Conservation (phyloP, 2,329 filamentous ascomycete species). For the Microcyclospora pomicola region DNA sequence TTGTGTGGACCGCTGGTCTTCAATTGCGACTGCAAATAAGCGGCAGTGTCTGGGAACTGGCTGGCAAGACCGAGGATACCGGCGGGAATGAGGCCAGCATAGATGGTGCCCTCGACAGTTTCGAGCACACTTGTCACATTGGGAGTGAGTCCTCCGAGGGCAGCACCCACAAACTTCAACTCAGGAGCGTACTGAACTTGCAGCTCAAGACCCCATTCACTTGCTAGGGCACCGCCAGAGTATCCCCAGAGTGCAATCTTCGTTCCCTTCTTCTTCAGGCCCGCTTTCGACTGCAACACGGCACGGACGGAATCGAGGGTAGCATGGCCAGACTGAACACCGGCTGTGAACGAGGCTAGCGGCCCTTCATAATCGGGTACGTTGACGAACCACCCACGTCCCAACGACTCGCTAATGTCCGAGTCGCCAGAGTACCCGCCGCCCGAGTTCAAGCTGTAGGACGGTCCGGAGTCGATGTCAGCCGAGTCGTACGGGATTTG, state of each 20-base stretch:
- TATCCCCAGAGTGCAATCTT: slow-evolving; percentile 39
- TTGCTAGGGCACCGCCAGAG: slow-evolving; percentile 41
- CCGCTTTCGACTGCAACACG: slow-evolving; percentile 14
- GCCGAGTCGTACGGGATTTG: slow-evolving; percentile 25
- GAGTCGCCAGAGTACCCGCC: not conserved
- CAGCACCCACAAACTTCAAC: slow-evolving; percentile 35
- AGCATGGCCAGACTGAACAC: slow-evolving; percentile 30
- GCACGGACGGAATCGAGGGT: slow-evolving; percentile 33
- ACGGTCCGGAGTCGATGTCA: slow-evolving; percentile 27
- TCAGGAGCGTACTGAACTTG: slow-evolving; percentile 41
- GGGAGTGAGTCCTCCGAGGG: slow-evolving; percentile 35
- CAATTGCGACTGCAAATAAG: slow-evolving; percentile 17
- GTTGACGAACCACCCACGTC: slow-evolving; percentile 34
- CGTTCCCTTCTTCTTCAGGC: not conserved
- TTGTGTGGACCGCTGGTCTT: slow-evolving; percentile 20
- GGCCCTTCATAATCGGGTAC: slow-evolving; percentile 34
- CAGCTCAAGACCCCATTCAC: slow-evolving; percentile 40
- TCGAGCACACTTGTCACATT: slow-evolving; percentile 27
- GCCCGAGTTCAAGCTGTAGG: slow-evolving; percentile 17
- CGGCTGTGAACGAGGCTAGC: slow-evolving; percentile 29
- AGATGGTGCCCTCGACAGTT: slow-evolving; percentile 18
- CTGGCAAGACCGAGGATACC: slow-evolving; percentile 22
- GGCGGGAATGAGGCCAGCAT: slow-evolving; percentile 21
- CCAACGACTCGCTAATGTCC: slow-evolving; percentile 25
- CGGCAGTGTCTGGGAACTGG: slow-evolving; percentile 22